Evolutionary conservation across 495 filamentous ascomycete species (phyloP), one percentile per base, ranked within the genome.

Genomic region (Penicillium antarcticum): DNA sequence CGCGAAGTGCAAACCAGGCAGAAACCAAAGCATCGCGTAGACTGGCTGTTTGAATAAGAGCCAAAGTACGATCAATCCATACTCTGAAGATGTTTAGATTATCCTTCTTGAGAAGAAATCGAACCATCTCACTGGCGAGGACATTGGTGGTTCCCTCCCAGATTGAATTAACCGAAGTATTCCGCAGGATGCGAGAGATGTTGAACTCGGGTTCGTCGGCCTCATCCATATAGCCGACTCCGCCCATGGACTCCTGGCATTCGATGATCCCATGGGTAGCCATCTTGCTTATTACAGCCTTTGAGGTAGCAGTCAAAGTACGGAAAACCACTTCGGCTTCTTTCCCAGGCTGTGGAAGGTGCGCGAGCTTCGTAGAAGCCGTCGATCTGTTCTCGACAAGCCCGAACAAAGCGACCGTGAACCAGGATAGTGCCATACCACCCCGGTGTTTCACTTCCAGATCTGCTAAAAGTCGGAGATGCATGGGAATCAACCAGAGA

Each of bases 101-200:
- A 0, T 64, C 64, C 10, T 65, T 65, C 11, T 74, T 75, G 9
- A 79, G 74, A 1, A 84, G 51, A n/a, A 80, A 79, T 1, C 80
- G 66, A 34, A 87, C 67, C 7, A 82, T 69, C 51, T 90, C 87
- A 24, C 75, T 76, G 5, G 78, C 78, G 18, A 91, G 61, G 2
- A 90, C 82, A 55, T 88, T 84, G 8, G 84, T 88, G 2, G 87
- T 89, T 4, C 87, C 87, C 60, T 90, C 87, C 85, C 87, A 90
- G 46, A 89, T 89, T 21, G 78, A 75, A 29, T 84, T 73, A 2
- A 88, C 84, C 5, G 78, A 72, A 1, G 77, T 81, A 58, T 89
- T 87, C 6, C 87, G 74, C 52, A 83, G 77, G 8, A 90, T 67
- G 9, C 87, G 68, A 7, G 84, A 74, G 18, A 89, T 68, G 48